These are phyloP conservation scores for Planoprotostelium fungivorum DNA, from an alignment of 78 protist species.

Conservation along the genomic window DNA sequence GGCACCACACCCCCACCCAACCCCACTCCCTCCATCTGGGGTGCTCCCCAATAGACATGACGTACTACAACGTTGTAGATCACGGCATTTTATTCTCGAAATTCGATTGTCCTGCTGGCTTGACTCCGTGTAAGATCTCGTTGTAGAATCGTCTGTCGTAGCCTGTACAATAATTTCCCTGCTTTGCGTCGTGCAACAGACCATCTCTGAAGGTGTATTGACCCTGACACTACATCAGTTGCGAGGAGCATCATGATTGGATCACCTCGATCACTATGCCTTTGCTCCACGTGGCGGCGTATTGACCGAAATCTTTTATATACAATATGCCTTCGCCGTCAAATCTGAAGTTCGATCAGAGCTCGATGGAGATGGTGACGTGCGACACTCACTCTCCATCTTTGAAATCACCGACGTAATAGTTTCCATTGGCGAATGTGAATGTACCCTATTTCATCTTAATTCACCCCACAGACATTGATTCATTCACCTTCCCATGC, in stretches of 20 bases:
- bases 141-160: background rate
- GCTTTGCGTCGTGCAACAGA: background rate
- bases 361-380: background rate
- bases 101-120: background rate
- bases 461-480: too few relatives aligned
- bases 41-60: too few relatives aligned
- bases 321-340: background rate
- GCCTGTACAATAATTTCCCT: background rate
- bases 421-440: background rate
- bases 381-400: background rate
- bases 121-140: background rate
- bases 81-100: background rate
- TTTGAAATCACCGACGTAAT: background rate
- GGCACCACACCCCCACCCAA: slow-evolving; percentile 43
- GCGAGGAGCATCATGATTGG: background rate
- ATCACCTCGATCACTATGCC: background rate
- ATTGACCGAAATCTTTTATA: background rate
- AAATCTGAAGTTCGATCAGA: background rate
- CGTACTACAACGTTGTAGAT: too few relatives aligned
- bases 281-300: background rate
- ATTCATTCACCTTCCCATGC: too few relatives aligned
- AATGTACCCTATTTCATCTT: too few relatives aligned
- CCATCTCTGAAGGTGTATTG: background rate
- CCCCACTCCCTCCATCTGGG: background rate
- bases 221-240: background rate